Percentiles rank a stretch among this genome's conserved stretches.
Evolutionary conservation across 257 asterid species (phyloP).

Genomic region (Fraxinus quadrangulata): DNA sequence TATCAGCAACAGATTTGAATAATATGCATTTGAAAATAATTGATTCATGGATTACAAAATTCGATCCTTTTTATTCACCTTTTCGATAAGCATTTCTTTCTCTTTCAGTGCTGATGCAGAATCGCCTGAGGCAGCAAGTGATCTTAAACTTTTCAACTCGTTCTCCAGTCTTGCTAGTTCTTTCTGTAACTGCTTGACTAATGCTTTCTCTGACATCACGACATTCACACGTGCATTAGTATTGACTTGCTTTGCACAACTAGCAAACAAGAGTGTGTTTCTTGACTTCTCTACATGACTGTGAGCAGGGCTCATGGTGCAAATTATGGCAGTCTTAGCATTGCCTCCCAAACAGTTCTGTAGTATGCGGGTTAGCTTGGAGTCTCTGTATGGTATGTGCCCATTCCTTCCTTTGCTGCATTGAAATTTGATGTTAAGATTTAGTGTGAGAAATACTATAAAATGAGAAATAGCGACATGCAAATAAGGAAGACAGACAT

Average conservation of each 20-base stretch:
- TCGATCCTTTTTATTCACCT: conserved; percentile 42
- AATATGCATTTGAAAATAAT: no score
- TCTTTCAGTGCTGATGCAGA: conserved; percentile 57
- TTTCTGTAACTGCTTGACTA: conserved; percentile 81
- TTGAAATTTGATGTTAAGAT: neutral
- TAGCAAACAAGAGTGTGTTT: conserved; percentile 90
- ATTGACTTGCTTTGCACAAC: conserved; percentile 88
- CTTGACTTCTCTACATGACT: conserved; percentile 88
- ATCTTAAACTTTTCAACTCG: conserved; percentile 62
- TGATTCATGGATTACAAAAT: neutral
- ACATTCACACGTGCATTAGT: conserved; percentile 84
- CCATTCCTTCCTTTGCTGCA: conserved; percentile 89
- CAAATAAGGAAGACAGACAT: neutral
- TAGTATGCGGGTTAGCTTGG: conserved; percentile 89
- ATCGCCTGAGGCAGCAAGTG: conserved; percentile 43
- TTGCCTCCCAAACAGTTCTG: conserved; percentile 93
- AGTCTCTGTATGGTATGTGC: conserved; percentile 90
- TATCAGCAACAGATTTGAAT: no score
- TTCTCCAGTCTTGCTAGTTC: conserved; percentile 73
- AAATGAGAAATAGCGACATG: neutral
- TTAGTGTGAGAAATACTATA: neutral
- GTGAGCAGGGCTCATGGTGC: conserved; percentile 99
- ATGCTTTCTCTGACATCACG: conserved; percentile 87
- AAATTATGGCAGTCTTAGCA: conserved; percentile 85
- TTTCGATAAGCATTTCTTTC: conserved; percentile 72